Base-by-base conservation (phyloP, 2,329 filamentous ascomycete species). In the Aspergillus novoparasiticus region DNA sequence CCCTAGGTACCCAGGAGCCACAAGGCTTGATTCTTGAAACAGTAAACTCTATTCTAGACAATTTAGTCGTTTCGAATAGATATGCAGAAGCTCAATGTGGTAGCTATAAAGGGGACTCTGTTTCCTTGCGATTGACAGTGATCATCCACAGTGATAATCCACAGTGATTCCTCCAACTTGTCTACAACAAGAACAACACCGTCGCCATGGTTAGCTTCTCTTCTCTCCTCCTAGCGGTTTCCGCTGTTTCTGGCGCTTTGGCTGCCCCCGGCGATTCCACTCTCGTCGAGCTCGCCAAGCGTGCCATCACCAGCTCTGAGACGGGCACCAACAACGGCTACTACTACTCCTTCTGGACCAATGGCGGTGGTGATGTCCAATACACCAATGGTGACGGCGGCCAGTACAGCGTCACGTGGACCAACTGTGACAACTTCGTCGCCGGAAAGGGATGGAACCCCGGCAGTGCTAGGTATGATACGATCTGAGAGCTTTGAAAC, bases 371-470 rank as follows among this genome's bases (percentile, higher is more conserved):
- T 34, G 69, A 69, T 12, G 81, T 80, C n/a, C 78, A 75, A 28
- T 85, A 84, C 72, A 81, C 70, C 61, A 85, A 85, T 71, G 76
- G 77, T 4, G 68, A 71, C 4, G 77, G 67, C 3, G 83, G 83
- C 2, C 68, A 75, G 46, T 86, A 85, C 75, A 79, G 72, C 48
- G 77, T 82, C 0, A 70, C 68, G 26, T 86, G 84, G 84, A 71
- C 65, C 46, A 76, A 78, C 50, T 75, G 72, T 45, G 85, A 84
- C 30, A 84, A 87, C 78, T 83, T 86, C 46, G 84, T 86, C 26
- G 83, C 79, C 62, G 86, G 86, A 32, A 87, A 87, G 75, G 86
- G 86, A 45, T 88, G 85, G 85, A 82, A 82, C 62, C 81, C 84
- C 14, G 85, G 85, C 41, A 81, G 74, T 62, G 73, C 76, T 28